Base-by-base conservation (phyloP, 2,329 filamentous ascomycete species). In the Alternaria arborescens region DNA sequence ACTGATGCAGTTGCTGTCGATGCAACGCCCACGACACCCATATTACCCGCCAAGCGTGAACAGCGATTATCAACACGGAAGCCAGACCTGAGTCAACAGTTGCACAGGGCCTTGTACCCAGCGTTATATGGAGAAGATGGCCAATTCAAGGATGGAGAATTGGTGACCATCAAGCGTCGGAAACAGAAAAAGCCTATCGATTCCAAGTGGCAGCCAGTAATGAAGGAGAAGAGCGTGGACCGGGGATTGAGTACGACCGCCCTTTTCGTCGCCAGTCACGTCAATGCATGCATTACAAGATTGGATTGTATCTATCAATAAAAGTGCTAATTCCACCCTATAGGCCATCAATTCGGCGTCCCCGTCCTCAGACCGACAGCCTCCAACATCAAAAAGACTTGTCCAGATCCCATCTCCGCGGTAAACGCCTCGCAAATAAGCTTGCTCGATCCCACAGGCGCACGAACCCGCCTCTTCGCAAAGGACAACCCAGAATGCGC, bases 391-490 rank as follows among this genome's bases (percentile, higher is more conserved):
- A 82, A 83, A 58, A 80, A 83, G 58, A 79, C 81, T 58, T 86
- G 86, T 79, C 87, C 88, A 58, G 85, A 93, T 72, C 90, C 93
- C 22, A 81, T 98, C 72, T 83, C 84, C 38, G 79, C 85, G 59
- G 84, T 97, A 71, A 89, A 89, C 69, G 78, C 85, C 52, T 81
- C 87, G 57, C 92, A 97, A 81, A 85, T 97, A 73, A 77, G 85
- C 41, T 79, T 85, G 42, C 91, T 97, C 73, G 95, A 99, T 80
- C 93, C 93, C 5, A 93, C 89, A 1, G 93, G 93, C 51, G 89
- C 91, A 53, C 91, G 94, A 62, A 90, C 89, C 43, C 87, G 88
- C 32, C 88, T 99, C 58, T 97, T 99, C 83, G 87, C 89, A 67
- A 87, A 87, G 69, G 80, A 85, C 54, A 96, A 94, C 80, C 86